Evolutionary conservation across 768 basidiomycete species (phyloP), one percentile per base, ranked within the genome.

Genomic region (Filobasidium floriforme): DNA sequence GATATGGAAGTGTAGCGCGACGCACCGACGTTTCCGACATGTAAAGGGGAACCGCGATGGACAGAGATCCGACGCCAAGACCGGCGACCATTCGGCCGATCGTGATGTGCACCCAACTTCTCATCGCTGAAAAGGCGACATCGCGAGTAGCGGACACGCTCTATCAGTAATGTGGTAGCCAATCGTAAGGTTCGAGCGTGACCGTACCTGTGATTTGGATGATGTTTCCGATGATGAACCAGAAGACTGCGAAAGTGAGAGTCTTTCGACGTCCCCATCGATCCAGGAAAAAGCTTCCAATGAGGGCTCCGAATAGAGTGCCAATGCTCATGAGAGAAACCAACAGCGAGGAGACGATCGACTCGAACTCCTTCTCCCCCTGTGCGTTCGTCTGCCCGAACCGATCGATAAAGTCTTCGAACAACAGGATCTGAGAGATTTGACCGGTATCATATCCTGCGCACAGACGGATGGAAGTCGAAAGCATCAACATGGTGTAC

Each of bases 251-350:
- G 12, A 51, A 51, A 12, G 46, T 19, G 6, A 51, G 46, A 12
- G 19, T 51, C 46, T 51, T 51, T 12, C 24, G 18, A 19, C 46
- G 46, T 19, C 46, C 46, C 46, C 46, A 51, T 24, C 46, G 24
- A 19, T 51, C 46, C 46, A 51, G 18, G 19, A 24, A 19, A 24
- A 19, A 51, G 6, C 5, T 5, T 24, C 46, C 46, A 6, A 51
- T 19, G 4, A 51, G 12, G 24, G 46, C 46, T 3, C 46, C 46
- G 46, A 51, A 18, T 18, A 51, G 46, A 51, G 46, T 51, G 12
- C 46, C 46, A 24, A 51, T 51, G 12, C 46, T 51, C 46, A 51
- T 51, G 46, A 51, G 46, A 24, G 46, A 51, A 12, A 51, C 46
- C 46, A 51, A 12, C 12, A 51, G 12, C 18, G 19, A 19, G 46